These are phyloP conservation scores for Tylopilus rubrobrunneus DNA, from an alignment of 768 basidiomycete genomes.

Conservation along the genomic window DNA sequence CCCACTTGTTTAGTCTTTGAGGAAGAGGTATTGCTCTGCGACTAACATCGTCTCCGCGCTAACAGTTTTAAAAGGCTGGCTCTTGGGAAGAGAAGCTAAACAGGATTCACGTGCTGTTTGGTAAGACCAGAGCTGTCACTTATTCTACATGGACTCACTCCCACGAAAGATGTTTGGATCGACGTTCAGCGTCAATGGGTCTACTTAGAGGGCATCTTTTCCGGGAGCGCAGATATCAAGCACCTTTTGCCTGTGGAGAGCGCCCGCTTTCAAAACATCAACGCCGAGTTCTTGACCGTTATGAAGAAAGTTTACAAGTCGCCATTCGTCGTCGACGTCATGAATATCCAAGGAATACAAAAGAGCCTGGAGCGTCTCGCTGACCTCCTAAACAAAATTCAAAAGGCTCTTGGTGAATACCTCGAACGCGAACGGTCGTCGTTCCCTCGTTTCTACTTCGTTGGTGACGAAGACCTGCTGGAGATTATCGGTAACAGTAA, in stretches of 20 bases:
- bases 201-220: constrained; percentile 98
- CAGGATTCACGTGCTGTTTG: constrained; percentile 93
- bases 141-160: neutral
- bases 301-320: constrained; percentile 99
- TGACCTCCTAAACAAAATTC: constrained; percentile 95
- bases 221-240: constrained; percentile 99
- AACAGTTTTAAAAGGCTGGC: constrained; percentile 49
- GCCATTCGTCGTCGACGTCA: constrained; percentile 93
- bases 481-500: constrained; percentile 99
- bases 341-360: constrained; percentile 94
- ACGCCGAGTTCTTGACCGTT: constrained; percentile 93
- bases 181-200: constrained; percentile 99
- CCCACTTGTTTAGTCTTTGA: constrained; percentile 61
- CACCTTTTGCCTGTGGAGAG: constrained; percentile 97
- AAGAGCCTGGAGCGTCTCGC: constrained; percentile 96
- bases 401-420: constrained; percentile 98
- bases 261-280: constrained; percentile 98
- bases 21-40: constrained; percentile 59
- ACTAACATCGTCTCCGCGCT: neutral
- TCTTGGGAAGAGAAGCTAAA: constrained; percentile 98
- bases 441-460: constrained; percentile 99
- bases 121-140: constrained; percentile 37
- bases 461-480: constrained; percentile 96
- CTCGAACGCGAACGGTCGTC: constrained; percentile 95
- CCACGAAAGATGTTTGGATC: constrained; percentile 86